A percentile compares a stretch with the other conserved stretches of the same genome.
Conservation (phyloP, 208 protist genomes). For the Angomonas desouzai region DNA sequence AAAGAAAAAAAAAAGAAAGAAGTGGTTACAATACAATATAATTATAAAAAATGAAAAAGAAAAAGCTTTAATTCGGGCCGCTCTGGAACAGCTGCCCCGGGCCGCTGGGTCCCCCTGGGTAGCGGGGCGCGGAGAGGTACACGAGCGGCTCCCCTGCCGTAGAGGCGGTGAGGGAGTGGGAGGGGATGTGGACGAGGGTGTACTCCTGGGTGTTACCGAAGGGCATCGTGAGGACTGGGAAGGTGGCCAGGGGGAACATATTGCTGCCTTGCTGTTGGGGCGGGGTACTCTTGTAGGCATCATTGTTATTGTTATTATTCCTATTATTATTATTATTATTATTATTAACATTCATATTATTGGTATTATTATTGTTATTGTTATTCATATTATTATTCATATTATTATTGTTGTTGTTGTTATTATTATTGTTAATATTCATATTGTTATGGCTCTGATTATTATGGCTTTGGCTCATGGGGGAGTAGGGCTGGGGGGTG, state of each 20-base stretch:
- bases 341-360: too few relatives aligned
- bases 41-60: too few relatives aligned
- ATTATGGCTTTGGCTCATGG: too few relatives aligned
- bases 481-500: too few relatives aligned
- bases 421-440: too few relatives aligned
- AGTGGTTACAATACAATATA: not conserved
- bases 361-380: too few relatives aligned
- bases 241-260: not conserved
- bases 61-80: not conserved
- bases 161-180: not conserved
- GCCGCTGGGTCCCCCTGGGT: not conserved
- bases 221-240: constrained; percentile 2
- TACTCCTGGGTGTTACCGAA: not conserved
- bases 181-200: not conserved
- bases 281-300: too few relatives aligned
- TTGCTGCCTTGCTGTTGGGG: not conserved
- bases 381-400: too few relatives aligned
- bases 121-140: not conserved
- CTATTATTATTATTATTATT: too few relatives aligned
- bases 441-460: too few relatives aligned
- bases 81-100: not conserved
- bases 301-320: too few relatives aligned
- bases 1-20: not conserved
- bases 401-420: too few relatives aligned
- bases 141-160: not conserved